Evolutionary conservation across 208 protist genomes (phyloP), one percentile per base, ranked within the genome.

Genomic region (Trypanosoma caninum): DNA sequence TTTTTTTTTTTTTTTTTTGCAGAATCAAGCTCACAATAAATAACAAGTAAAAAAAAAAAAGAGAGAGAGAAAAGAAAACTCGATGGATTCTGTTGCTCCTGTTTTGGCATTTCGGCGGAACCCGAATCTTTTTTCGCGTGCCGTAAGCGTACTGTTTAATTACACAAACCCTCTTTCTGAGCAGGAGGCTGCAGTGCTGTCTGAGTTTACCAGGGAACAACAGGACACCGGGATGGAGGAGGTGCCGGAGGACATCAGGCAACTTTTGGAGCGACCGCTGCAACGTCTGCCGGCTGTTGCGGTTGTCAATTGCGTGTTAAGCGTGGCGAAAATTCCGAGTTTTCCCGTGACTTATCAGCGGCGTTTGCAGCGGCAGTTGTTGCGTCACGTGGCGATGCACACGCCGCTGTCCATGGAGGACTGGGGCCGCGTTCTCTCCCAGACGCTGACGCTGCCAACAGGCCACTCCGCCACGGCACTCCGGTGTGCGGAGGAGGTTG

Each of bases 161-260:
- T 89, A 84, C 78, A 78, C 86, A 69, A 55, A 88, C 59, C 89
- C 89, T 23, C 78, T 95, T 16, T 72, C 72, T 0, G 78, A 90
- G 44, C 77, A 78, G 45, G 89, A 95, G 63, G 74, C 64, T 1
- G 44, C 41, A n/a, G 69, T 78, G 42, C 77, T 95, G 2, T 53
- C 58, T n/a, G 69, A 78, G 33, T 84, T 87, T 56, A 28, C 60
- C 10, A 68, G 62, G 41, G 37, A 87, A 65, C 70, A 87, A 65
- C 65, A 82, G 2, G 85, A 89, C 42, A 76, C 67, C 34, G 89
- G 77, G 35, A 74, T 78, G 9, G 73, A 74, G 8, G 72, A 79
- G 11, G 60, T 71, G 6, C 61, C 80, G 25, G 74, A 77, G 23
- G 75, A 87, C 48, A 76, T 90, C 3, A 34, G 61, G 14, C 47